Evolutionary conservation across 345 rosid species (phyloP).

Genomic region (Brassica incana): DNA sequence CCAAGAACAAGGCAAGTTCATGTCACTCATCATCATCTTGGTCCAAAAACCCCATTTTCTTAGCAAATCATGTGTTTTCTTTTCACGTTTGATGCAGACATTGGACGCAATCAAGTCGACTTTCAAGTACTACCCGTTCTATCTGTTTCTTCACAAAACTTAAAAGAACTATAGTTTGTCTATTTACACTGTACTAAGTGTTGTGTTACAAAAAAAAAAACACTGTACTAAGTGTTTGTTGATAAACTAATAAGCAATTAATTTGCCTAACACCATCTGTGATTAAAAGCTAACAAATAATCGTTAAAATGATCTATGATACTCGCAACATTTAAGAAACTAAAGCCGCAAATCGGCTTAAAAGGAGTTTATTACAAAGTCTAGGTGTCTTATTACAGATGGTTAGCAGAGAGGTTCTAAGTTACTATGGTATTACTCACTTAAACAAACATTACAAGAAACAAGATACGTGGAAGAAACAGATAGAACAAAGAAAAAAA

Average conservation of each 20-base stretch:
- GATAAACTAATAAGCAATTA: background rate
- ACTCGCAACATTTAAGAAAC: background rate
- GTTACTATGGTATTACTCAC: background rate
- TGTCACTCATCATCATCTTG: background rate
- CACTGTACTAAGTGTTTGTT: background rate
- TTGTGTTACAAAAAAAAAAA: background rate
- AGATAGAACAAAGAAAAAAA: background rate
- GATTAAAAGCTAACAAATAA: too few species aligned
- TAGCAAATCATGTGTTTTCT: background rate
- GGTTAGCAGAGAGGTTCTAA: background rate
- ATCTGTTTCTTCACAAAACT: background rate
- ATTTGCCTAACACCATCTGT: too few species aligned
- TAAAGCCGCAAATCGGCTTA: background rate
- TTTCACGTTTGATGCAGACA: constrained; percentile 49
- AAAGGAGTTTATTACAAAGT: constrained; percentile 14
- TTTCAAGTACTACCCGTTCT: constrained; percentile 1
- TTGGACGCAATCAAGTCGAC: constrained; percentile 67
- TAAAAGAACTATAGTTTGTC: background rate
- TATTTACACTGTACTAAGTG: background rate
- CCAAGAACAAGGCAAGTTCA: constrained; percentile 68
- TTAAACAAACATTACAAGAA: constrained; percentile 12
- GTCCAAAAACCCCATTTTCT: background rate
- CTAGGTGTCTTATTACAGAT: constrained; percentile 24
- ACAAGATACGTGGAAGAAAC: constrained; percentile 15
- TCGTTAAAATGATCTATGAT: background rate